phyloP scores from a whole-genome alignment of 345 rosid genomes.

The Chamaenerion angustifolium region DNA sequence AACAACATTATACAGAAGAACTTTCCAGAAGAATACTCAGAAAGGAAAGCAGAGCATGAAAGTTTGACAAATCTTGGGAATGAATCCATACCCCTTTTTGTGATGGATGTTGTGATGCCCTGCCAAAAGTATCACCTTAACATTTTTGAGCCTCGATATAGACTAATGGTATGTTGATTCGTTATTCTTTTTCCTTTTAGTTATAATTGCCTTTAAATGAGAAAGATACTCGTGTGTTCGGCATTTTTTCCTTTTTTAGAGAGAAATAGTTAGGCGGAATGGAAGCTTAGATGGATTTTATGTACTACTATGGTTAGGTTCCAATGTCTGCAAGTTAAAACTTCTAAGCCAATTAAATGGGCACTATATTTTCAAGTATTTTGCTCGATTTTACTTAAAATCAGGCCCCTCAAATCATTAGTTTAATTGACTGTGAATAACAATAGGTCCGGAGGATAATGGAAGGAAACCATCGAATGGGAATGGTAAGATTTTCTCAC shows the following conservation, averaged over 20 bases:
- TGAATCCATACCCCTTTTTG: conserved; percentile 83
- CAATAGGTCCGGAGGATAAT: conserved; percentile 81
- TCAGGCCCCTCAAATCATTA: no score
- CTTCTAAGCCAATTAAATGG: no score
- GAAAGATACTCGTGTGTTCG: no score
- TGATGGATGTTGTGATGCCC: conserved; percentile 84
- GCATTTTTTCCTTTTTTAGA: no score
- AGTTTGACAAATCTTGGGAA: conserved; percentile 58
- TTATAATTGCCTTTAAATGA: no score
- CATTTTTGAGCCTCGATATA: conserved; percentile 86
- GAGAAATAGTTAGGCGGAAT: no score
- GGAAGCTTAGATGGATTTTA: no score
- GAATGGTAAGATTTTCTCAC: conserved; percentile 48
- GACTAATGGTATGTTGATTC: conserved; percentile 68
- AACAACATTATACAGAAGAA: conserved; percentile 74
- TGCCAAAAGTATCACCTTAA: conserved; percentile 79
- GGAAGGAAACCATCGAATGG: conserved; percentile 97
- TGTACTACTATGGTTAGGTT: no score
- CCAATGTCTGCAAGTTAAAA: no score
- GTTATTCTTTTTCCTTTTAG: neutral
- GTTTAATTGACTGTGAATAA: neutral
- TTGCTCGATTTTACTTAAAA: no score
- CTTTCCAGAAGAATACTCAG: conserved; percentile 85
- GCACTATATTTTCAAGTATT: no score
- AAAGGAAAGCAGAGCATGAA: conserved; percentile 77